Percentiles rank a stretch among this genome's conserved stretches.
Conservation (phyloP, 345 rosid species). For the Citrus sp. region DNA sequence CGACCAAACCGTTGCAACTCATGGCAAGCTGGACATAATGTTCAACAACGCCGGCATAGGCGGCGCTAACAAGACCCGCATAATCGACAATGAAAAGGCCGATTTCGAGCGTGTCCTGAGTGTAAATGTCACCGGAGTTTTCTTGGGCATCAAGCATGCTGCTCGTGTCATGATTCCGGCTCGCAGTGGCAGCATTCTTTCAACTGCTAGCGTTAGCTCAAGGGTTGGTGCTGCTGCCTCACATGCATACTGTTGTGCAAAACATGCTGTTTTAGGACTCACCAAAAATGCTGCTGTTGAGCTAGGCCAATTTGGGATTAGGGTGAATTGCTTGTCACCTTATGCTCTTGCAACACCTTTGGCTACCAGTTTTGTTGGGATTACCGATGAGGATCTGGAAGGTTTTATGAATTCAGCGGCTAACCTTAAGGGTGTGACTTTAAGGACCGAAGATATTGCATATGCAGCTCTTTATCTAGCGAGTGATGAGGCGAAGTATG, state of each 20-base stretch:
- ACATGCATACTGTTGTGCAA: slow-evolving; percentile 42
- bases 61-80: slow-evolving; percentile 23
- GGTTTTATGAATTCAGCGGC: slow-evolving; percentile 10
- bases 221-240: slow-evolving; percentile 15
- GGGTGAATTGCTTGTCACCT: slow-evolving; percentile 52
- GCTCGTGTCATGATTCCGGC: slow-evolving; percentile 39
- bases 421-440: slow-evolving; percentile 38
- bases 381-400: slow-evolving; percentile 28
- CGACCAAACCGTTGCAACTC: slow-evolving; percentile 23
- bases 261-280: slow-evolving; percentile 50
- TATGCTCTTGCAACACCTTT: slow-evolving; percentile 38
- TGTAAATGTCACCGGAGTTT: slow-evolving; percentile 36
- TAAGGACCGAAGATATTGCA: slow-evolving; percentile 45
- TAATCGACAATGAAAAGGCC: slow-evolving; percentile 32
- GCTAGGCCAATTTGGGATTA: slow-evolving; percentile 50
- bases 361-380: slow-evolving; percentile 29
- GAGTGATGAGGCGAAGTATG: slow-evolving; percentile 48
- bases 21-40: slow-evolving; percentile 46
- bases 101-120: slow-evolving; percentile 41
- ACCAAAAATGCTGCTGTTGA: slow-evolving; percentile 44
- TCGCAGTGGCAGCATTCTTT: slow-evolving; percentile 34
- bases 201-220: slow-evolving; percentile 33
- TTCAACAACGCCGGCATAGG: slow-evolving; percentile 43
- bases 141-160: slow-evolving; percentile 43
- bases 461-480: slow-evolving; percentile 48